phyloP scores from a whole-genome alignment of 1,139 yeast genomes.

The Hyphopichia buzzinii region DNA sequence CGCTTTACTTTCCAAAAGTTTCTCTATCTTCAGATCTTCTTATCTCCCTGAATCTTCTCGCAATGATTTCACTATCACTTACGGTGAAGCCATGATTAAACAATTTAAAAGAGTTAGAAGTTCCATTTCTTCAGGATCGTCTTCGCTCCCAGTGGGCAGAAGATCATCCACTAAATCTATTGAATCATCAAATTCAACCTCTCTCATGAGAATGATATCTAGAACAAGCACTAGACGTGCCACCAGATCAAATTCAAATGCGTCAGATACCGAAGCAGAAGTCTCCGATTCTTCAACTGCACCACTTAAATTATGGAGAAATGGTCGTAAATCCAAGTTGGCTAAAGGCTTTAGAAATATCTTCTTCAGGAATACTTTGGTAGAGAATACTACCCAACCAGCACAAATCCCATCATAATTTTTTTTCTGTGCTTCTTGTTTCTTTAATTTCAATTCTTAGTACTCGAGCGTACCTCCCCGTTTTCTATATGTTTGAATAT shows the following conservation, averaged over 20 bases:
- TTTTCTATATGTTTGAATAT: too few species aligned
- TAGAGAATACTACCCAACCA: neutral
- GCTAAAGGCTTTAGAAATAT: neutral
- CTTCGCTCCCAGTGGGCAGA: neutral
- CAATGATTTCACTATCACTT: neutral
- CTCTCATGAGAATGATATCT: neutral
- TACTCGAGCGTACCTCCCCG: too few species aligned
- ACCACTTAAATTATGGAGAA: neutral
- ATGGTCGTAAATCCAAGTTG: neutral
- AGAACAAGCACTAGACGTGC: neutral
- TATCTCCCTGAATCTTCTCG: neutral
- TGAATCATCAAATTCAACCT: neutral
- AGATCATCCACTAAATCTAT: slow-evolving; percentile 1
- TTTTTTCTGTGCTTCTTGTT: too few species aligned
- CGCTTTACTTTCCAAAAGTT: neutral
- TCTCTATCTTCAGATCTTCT: neutral
- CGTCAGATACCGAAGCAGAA: slow-evolving; percentile 1
- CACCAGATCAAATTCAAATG: slow-evolving; percentile 1
- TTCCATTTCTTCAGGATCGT: neutral
- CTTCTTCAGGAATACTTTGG: neutral
- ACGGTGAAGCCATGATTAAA: slow-evolving; percentile 3
- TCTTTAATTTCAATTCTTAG: too few species aligned
- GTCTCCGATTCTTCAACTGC: neutral
- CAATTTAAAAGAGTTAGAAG: neutral
- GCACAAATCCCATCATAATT: too few species aligned